These are phyloP conservation scores for Alnus glutinosa DNA, from an alignment of 306 rosid species.

Conservation along the genomic window DNA sequence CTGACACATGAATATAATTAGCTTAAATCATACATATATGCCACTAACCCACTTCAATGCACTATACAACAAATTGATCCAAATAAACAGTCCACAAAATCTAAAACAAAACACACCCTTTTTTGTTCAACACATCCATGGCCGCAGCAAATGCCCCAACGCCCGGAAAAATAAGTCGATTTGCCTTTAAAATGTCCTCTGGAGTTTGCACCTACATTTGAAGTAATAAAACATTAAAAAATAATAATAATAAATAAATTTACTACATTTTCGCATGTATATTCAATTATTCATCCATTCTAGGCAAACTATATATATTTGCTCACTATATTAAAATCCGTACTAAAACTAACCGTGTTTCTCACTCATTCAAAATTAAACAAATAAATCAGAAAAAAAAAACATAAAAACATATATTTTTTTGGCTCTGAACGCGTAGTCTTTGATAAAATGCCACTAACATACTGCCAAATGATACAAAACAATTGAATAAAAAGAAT, in stretches of 20 bases:
- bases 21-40: slow-evolving; percentile 8
- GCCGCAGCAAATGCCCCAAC: slow-evolving; percentile 94
- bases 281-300: not conserved
- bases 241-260: too few species aligned
- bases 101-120: slow-evolving; percentile 48
- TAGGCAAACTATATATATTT: not conserved
- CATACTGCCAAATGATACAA: not conserved
- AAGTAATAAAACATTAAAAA: not conserved
- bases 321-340: not conserved
- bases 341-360: not conserved
- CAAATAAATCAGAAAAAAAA: not conserved
- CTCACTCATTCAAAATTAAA: not conserved
- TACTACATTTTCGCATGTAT: too few species aligned
- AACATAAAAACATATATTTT: not conserved
- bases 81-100: not conserved
- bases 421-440: too few species aligned
- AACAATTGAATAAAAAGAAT: not conserved
- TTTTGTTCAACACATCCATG: slow-evolving; percentile 82
- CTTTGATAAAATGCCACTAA: not conserved
- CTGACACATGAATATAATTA: slow-evolving; percentile 1
- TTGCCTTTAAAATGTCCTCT: slow-evolving; percentile 76
- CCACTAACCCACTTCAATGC: slow-evolving; percentile 18
- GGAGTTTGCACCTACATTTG: slow-evolving; percentile 75
- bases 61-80: slow-evolving; percentile 15
- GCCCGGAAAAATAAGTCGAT: slow-evolving; percentile 81